A percentile compares a stretch with the other conserved stretches of the same genome.
phyloP scores from a whole-genome alignment of 1,139 yeast genomes.

The Casaregolazyma suthepensis region DNA sequence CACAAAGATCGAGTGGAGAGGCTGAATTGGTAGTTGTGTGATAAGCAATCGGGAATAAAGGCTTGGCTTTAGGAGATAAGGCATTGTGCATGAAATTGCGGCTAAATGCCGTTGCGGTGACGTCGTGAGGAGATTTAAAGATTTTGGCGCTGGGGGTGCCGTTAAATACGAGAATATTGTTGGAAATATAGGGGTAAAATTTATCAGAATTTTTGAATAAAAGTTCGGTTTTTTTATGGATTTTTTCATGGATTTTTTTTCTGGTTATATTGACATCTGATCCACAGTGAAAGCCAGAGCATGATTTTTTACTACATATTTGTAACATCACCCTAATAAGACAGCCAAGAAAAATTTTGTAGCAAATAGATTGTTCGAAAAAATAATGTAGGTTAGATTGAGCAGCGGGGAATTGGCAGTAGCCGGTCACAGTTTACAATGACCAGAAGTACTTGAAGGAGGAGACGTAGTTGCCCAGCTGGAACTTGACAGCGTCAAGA shows the following conservation, averaged over 20 bases:
- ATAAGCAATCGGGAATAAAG: not conserved
- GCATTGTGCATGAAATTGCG: not conserved
- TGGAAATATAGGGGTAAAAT: no score
- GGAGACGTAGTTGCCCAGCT: not conserved
- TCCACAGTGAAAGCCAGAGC: not conserved
- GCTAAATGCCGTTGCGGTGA: not conserved
- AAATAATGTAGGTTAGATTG: not conserved
- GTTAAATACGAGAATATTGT: no score
- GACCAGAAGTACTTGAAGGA: not conserved
- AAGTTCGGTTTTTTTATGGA: not conserved
- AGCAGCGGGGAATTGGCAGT: not conserved
- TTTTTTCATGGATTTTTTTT: not conserved
- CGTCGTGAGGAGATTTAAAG: not conserved
- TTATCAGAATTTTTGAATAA: not conserved
- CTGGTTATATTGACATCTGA: not conserved
- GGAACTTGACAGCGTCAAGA: not conserved
- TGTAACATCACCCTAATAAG: not conserved
- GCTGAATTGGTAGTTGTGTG: not conserved
- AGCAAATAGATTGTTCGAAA: not conserved
- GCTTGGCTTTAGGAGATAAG: not conserved
- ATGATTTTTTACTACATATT: not conserved
- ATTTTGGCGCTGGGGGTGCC: not conserved
- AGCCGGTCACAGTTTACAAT: not conserved
- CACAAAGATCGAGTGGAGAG: not conserved
- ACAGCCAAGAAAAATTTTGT: not conserved